phyloP scores from a whole-genome alignment of 176 grass and related monocot species.

The Stipa capillata region DNA sequence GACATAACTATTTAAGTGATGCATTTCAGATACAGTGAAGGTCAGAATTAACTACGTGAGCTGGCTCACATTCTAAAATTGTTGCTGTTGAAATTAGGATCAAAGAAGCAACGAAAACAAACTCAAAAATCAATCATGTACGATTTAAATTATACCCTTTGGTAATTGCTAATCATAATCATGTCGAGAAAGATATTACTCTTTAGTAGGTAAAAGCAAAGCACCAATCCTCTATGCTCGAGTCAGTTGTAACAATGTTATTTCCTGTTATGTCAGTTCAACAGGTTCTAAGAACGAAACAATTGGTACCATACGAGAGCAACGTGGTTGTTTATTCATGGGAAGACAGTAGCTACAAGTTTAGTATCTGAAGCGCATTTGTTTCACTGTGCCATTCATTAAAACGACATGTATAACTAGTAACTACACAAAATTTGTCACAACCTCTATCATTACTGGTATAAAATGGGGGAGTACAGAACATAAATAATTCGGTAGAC shows the following conservation, averaged over 20 bases:
- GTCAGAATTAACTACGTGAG: not conserved
- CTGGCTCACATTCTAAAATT: not conserved
- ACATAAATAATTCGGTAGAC: conserved; percentile 16
- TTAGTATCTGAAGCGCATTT: not conserved
- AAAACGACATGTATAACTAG: conserved; percentile 2
- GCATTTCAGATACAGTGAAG: not conserved
- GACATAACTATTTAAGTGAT: not conserved
- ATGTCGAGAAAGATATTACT: not conserved
- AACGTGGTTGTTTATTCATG: not conserved
- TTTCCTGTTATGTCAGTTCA: too few relatives aligned
- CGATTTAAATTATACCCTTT: not conserved
- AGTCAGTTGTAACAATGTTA: not conserved
- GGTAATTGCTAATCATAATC: not conserved
- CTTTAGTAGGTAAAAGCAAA: not conserved
- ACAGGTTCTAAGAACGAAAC: too few relatives aligned
- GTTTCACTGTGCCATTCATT: too few relatives aligned
- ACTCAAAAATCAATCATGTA: not conserved
- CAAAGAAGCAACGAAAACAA: not conserved
- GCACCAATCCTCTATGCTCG: not conserved
- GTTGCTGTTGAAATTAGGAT: not conserved
- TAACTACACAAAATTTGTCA: conserved; percentile 10
- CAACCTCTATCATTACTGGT: conserved; percentile 7
- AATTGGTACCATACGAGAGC: too few relatives aligned
- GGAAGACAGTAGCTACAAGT: not conserved
- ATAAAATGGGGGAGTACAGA: conserved; percentile 12